Conservation (phyloP, 139 green algal species). For the Chlorella sp. region DNA sequence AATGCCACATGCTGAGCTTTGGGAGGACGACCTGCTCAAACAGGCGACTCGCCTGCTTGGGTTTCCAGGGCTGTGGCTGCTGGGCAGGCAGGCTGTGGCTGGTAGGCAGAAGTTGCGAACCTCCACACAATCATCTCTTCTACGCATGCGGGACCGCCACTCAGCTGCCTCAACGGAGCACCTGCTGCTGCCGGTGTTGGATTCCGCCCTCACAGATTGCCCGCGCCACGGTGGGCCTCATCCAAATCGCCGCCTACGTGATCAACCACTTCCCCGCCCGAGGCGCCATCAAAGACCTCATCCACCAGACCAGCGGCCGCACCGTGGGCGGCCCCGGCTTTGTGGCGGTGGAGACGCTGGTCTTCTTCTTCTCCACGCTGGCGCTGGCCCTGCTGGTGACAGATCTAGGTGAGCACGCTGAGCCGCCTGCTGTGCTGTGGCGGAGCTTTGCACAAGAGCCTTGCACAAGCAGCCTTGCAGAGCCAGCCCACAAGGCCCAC, state of each 20-base stretch:
- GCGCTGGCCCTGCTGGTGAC: slow-evolving; percentile 46
- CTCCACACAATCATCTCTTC: too few species aligned
- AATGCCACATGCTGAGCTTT: background rate
- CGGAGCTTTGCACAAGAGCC: background rate
- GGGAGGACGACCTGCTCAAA: too few species aligned
- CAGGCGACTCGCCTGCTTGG: too few species aligned
- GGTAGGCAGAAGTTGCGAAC: too few species aligned
- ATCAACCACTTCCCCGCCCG: slow-evolving; percentile 73
- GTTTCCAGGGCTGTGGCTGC: too few species aligned
- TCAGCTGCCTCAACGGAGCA: too few species aligned
- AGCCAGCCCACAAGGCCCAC: background rate
- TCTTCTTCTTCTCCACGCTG: slow-evolving; percentile 52
- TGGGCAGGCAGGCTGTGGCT: too few species aligned
- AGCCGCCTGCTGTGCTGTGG: background rate
- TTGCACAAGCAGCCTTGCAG: background rate
- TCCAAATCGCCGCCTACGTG: slow-evolving; percentile 65
- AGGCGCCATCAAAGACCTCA: slow-evolving; percentile 35
- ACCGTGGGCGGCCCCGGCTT: slow-evolving; percentile 18
- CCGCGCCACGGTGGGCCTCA: slow-evolving; percentile 54
- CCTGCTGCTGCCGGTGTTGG: too few species aligned
- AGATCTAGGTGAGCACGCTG: slow-evolving; percentile 35
- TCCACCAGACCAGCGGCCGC: slow-evolving; percentile 19
- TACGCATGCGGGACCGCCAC: too few species aligned
- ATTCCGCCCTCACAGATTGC: slow-evolving; percentile 25
- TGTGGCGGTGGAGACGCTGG: slow-evolving; percentile 23